Conservation (phyloP, 768 basidiomycete species). For the Suillus subluteus region DNA sequence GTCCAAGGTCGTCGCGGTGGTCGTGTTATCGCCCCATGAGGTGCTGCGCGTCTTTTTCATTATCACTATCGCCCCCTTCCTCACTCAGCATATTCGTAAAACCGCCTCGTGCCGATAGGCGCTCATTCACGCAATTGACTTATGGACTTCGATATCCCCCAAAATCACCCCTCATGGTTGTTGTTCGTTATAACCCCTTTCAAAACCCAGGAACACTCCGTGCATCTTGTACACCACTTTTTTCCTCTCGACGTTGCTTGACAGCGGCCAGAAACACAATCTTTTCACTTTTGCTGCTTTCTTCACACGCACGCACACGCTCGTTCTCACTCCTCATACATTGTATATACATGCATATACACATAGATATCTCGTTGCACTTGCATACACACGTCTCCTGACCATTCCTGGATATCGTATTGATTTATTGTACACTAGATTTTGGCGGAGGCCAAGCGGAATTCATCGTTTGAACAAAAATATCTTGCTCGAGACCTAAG, state of each 20-base stretch:
- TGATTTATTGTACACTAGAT: conserved; percentile 41
- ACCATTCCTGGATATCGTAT: conserved; percentile 32
- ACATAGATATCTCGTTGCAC: conserved; percentile 32
- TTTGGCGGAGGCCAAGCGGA: conserved; percentile 19
- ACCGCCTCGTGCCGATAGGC: conserved; percentile 14
- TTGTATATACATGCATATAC: conserved; percentile 42
- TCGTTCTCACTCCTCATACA: conserved; percentile 34
- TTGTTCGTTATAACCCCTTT: conserved; percentile 9
- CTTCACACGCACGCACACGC: conserved; percentile 27
- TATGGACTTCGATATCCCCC: conserved; percentile 12
- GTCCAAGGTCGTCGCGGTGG: conserved; percentile 22
- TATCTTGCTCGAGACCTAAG: no score
- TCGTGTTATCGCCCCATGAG: conserved; percentile 21
- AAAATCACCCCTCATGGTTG: conserved; percentile 6
- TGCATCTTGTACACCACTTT: conserved; percentile 18
- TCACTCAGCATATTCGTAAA: conserved; percentile 10
- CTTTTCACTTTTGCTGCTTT: conserved; percentile 16
- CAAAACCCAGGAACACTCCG: conserved; percentile 25
- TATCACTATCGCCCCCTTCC: conserved; percentile 4
- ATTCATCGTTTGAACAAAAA: conserved; percentile 21
- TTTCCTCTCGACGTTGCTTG: conserved; percentile 21
- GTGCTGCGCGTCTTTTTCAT: conserved; percentile 1
- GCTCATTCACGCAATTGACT: conserved; percentile 3
- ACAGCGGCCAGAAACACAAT: conserved; percentile 27
- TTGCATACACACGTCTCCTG: conserved; percentile 32